A percentile compares a stretch with the other conserved stretches of the same genome.
These are phyloP conservation scores for Colletotrichum tofieldiae DNA, from an alignment of 2,329 filamentous ascomycete genomes.

Conservation along the genomic window DNA sequence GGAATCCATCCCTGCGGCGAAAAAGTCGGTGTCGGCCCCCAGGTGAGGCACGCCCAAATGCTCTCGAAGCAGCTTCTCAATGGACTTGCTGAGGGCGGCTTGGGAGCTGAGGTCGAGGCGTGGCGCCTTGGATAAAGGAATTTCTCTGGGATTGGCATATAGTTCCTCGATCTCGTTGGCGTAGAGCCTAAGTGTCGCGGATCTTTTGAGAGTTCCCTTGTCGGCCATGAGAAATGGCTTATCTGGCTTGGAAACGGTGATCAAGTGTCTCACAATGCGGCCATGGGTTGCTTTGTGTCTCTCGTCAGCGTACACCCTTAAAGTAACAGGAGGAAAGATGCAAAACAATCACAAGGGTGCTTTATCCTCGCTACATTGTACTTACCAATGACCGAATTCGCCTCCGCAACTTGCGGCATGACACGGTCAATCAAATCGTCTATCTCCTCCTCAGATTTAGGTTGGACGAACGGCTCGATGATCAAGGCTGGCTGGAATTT, in stretches of 20 bases:
- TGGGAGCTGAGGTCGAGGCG: conserved; percentile 46
- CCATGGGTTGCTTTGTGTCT: conserved; percentile 56
- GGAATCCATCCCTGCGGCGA: conserved; percentile 57
- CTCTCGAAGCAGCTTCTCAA: conserved; percentile 45
- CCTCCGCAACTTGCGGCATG: conserved; percentile 60
- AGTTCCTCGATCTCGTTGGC: conserved; percentile 59
- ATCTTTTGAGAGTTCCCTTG: conserved; percentile 64
- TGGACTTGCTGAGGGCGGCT: conserved; percentile 46
- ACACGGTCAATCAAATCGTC: conserved; percentile 57
- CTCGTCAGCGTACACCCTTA: not conserved
- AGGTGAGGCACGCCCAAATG: conserved; percentile 43
- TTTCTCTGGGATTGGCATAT: conserved; percentile 52
- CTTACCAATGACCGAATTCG: conserved; percentile 53
- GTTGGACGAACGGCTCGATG: conserved; percentile 58
- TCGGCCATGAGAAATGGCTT: conserved; percentile 62
- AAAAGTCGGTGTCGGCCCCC: conserved; percentile 53
- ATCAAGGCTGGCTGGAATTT: conserved; percentile 64
- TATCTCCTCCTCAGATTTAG: conserved; percentile 45
- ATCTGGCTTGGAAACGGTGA: conserved; percentile 55
- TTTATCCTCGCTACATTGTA: not conserved
- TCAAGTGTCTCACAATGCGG: conserved; percentile 58
- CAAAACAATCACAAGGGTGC: too few relatives aligned
- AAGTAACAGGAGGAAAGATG: not conserved
- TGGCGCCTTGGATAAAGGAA: conserved; percentile 27
- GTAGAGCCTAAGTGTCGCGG: conserved; percentile 57